A percentile compares a stretch with the other conserved stretches of the same genome.
Evolutionary conservation across 1,139 yeast genomes (phyloP).

Genomic region (Schwanniomyces etchellsii): DNA sequence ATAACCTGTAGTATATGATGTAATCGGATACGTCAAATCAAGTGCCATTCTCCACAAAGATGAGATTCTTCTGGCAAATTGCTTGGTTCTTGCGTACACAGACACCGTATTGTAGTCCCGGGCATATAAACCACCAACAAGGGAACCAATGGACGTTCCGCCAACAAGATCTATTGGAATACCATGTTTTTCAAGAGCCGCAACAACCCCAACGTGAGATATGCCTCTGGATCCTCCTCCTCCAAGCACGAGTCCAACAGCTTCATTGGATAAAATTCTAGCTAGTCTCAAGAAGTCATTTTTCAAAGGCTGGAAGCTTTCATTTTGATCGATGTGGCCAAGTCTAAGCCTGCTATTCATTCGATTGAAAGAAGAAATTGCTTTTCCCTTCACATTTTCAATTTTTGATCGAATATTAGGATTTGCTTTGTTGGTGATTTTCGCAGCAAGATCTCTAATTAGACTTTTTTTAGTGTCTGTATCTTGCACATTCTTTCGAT

Average conservation of each 20-base stretch:
- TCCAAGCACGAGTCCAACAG: constrained; percentile 89
- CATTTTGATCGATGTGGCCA: constrained; percentile 3
- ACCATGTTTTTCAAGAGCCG: constrained; percentile 88
- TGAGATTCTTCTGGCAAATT: constrained; percentile 75
- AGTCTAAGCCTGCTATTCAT: constrained; percentile 14
- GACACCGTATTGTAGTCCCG: constrained; percentile 88
- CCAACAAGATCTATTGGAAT: constrained; percentile 93
- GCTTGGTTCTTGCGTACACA: constrained; percentile 83
- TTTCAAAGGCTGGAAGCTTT: constrained; percentile 39
- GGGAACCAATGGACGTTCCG: constrained; percentile 94
- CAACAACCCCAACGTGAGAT: constrained; percentile 87
- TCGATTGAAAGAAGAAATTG: constrained; percentile 19
- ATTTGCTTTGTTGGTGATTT: constrained; percentile 27
- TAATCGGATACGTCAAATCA: constrained; percentile 88
- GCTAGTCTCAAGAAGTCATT: constrained; percentile 88
- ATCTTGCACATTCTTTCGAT: constrained; percentile 12
- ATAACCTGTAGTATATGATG: constrained; percentile 94
- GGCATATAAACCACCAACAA: constrained; percentile 93
- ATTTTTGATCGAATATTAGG: constrained; percentile 28
- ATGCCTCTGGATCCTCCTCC: constrained; percentile 98
- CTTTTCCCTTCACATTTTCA: constrained; percentile 28
- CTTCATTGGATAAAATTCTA: constrained; percentile 83
- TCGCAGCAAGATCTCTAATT: constrained; percentile 35
- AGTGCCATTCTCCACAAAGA: constrained; percentile 80
- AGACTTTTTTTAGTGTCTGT: constrained; percentile 14